Percentiles rank a stretch among this genome's conserved stretches.
Conservation (phyloP, 1,284 basidiomycete genomes). For the Naganishia albida region DNA sequence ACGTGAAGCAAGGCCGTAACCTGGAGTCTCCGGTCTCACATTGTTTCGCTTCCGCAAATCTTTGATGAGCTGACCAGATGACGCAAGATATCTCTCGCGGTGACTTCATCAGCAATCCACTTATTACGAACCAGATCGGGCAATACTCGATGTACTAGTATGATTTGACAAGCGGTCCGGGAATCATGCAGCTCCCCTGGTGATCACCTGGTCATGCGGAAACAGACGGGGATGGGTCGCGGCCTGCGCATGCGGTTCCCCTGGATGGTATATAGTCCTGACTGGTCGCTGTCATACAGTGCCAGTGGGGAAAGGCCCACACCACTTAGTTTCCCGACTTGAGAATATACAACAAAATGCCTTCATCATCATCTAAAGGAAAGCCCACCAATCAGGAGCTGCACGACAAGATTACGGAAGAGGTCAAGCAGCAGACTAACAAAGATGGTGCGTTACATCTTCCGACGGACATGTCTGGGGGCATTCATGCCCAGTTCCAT, state of each 20-base stretch:
- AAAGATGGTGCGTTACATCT: conserved; percentile 43
- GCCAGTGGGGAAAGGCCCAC: not conserved
- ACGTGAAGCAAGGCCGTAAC: no score
- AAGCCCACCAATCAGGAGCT: conserved; percentile 55
- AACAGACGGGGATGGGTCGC: not conserved
- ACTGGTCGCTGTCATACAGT: no score
- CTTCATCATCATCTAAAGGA: conserved; percentile 54
- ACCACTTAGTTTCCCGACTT: not conserved
- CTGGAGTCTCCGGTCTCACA: no score
- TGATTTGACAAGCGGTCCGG: no score
- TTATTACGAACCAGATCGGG: not conserved
- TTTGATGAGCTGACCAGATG: not conserved
- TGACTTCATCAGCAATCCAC: not conserved
- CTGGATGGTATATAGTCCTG: no score
- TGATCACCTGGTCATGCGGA: not conserved
- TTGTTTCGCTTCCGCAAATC: no score
- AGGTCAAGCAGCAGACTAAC: conserved; percentile 53
- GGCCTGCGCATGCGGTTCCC: not conserved
- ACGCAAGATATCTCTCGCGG: not conserved
- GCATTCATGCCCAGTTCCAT: not conserved
- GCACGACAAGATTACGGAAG: conserved; percentile 54
- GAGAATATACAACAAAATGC: conserved; percentile 39
- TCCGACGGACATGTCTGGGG: not conserved
- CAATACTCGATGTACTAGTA: not conserved
- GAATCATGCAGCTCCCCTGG: not conserved